A percentile compares a stretch with the other conserved stretches of the same genome.
Evolutionary conservation across 192 early-diverging fungal genomes (phyloP).

Genomic region (Backusella macrospora): DNA sequence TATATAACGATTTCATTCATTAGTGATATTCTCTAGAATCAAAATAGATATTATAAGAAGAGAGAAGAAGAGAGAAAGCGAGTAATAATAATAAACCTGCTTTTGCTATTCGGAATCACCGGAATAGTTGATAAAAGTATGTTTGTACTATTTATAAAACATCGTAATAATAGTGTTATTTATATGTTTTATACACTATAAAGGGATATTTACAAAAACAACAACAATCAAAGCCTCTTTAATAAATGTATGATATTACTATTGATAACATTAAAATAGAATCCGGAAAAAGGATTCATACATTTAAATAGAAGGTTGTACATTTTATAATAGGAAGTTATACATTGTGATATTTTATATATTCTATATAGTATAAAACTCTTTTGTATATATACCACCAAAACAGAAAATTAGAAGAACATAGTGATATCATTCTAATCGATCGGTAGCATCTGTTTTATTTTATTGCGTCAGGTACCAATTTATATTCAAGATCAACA

Average conservation of each 20-base stretch:
- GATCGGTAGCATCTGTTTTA: too few relatives aligned
- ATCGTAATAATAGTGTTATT: too few relatives aligned
- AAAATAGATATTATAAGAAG: too few relatives aligned
- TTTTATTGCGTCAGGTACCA: neutral
- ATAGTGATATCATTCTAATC: too few relatives aligned
- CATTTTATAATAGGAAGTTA: neutral
- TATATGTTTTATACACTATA: neutral
- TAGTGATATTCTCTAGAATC: neutral
- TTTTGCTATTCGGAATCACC: constrained; percentile 1
- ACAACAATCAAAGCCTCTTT: too few relatives aligned
- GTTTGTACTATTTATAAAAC: too few relatives aligned
- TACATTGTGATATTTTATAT: neutral
- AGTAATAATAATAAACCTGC: neutral
- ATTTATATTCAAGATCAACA: neutral
- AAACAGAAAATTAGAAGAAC: too few relatives aligned
- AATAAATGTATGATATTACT: neutral
- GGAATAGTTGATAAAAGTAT: neutral
- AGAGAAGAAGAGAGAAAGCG: too few relatives aligned
- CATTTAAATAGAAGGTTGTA: neutral
- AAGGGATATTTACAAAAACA: neutral
- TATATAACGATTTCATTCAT: neutral
- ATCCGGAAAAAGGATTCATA: neutral
- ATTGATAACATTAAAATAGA: neutral
- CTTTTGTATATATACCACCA: too few relatives aligned
- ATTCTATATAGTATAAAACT: neutral